A percentile compares a stretch with the other conserved stretches of the same genome.
phyloP scores from a whole-genome alignment of 768 basidiomycete genomes.

The Tricholoma sp. region DNA sequence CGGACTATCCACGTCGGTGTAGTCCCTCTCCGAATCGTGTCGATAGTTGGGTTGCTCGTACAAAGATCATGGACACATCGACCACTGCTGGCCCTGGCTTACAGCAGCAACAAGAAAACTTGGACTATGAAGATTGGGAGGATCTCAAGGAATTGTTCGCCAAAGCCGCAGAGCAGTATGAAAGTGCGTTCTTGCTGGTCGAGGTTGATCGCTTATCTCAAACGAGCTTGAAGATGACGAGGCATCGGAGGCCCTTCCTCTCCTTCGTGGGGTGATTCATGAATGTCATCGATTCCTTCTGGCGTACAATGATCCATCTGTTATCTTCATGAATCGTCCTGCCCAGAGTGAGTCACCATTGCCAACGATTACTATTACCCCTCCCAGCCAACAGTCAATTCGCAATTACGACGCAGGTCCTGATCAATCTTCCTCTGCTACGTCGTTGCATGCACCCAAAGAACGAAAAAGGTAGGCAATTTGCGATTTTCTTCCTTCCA shows the following conservation, averaged over 20 bases:
- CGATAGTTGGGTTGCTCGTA: constrained; percentile 26
- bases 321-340: constrained; percentile 32
- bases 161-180: constrained; percentile 52
- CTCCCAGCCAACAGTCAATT: neutral
- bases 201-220: constrained; percentile 7
- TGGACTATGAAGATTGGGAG: constrained; percentile 55
- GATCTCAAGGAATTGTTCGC: constrained; percentile 60
- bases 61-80: constrained; percentile 38
- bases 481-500: neutral
- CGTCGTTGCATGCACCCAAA: neutral
- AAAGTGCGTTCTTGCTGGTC: constrained; percentile 35
- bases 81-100: constrained; percentile 25
- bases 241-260: constrained; percentile 42
- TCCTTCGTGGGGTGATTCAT: constrained; percentile 59
- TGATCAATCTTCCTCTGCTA: constrained; percentile 10
- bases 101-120: constrained; percentile 16
- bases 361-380: neutral
- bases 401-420: neutral
- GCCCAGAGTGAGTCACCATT: neutral
- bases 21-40: constrained; percentile 22
- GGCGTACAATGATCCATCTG: constrained; percentile 51
- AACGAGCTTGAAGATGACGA: constrained; percentile 34
- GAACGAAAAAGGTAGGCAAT: constrained; percentile 15
- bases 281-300: constrained; percentile 62
- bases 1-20: constrained; percentile 28